These are phyloP conservation scores for Xylaria sp. DNA, from an alignment of 2,329 filamentous ascomycete species.

Conservation along the genomic window DNA sequence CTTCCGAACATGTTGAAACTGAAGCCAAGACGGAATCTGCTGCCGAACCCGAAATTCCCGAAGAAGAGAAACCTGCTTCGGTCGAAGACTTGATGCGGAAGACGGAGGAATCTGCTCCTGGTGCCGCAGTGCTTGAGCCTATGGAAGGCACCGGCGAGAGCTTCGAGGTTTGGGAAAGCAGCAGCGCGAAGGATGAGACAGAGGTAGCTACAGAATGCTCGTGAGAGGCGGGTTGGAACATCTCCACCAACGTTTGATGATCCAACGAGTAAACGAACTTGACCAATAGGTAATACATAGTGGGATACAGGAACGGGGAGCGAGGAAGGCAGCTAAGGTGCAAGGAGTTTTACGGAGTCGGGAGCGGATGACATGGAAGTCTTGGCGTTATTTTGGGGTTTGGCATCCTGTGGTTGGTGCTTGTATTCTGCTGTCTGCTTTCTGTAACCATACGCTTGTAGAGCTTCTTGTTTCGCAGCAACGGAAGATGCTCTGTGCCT, in stretches of 20 bases:
- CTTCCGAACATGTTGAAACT: constrained; percentile 35
- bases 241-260: not conserved
- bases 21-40: not conserved
- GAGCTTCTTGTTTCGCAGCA: constrained; percentile 27
- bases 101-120: constrained; percentile 52
- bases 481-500: constrained; percentile 32
- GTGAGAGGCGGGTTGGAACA: constrained; percentile 20
- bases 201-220: constrained; percentile 50
- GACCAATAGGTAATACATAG: constrained; percentile 22
- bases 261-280: not conserved
- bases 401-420: constrained; percentile 18
- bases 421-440: constrained; percentile 22
- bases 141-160: constrained; percentile 69
- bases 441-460: constrained; percentile 38
- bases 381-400: constrained; percentile 4
- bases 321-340: constrained; percentile 2
- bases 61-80: constrained; percentile 43
- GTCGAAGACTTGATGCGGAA: constrained; percentile 55
- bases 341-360: constrained; percentile 36
- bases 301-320: constrained; percentile 27
- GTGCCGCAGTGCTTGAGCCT: constrained; percentile 62
- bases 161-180: constrained; percentile 78
- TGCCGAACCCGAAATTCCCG: not conserved
- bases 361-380: not conserved
- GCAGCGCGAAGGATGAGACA: constrained; percentile 69